Evolutionary conservation across 164 flowering plant species (phyloP).

Genomic region (Annona squamosa): DNA sequence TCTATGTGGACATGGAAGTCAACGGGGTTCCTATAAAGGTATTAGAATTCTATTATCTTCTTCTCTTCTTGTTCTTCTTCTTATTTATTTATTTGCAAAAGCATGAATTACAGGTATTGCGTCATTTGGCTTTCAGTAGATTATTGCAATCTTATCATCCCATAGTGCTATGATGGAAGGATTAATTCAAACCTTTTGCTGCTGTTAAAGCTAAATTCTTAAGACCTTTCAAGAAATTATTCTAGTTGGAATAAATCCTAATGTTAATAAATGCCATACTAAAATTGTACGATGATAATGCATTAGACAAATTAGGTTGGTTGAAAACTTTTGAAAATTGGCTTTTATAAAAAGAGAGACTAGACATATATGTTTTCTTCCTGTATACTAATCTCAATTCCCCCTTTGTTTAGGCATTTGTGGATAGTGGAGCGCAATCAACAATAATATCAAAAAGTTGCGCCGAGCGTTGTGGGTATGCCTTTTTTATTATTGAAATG

Average conservation of each 20-base stretch:
- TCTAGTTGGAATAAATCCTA: background rate
- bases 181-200: background rate
- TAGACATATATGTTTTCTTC: background rate
- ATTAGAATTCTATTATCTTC: background rate
- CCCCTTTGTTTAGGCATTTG: slow-evolving; percentile 73
- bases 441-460: slow-evolving; percentile 98
- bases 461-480: slow-evolving; percentile 97
- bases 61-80: background rate
- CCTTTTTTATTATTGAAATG: slow-evolving; percentile 1
- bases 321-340: background rate
- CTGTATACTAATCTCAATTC: background rate
- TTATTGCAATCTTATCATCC: background rate
- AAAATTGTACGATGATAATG: background rate
- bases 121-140: background rate
- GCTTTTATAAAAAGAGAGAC: background rate
- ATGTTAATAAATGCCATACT: no score
- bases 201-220: background rate
- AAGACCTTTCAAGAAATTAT: background rate
- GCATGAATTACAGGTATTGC: background rate
- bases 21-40: slow-evolving; percentile 95
- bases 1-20: slow-evolving; percentile 98
- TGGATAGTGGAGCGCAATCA: slow-evolving; percentile 99
- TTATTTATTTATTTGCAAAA: background rate
- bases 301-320: background rate
- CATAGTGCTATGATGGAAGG: background rate